Percentiles rank a stretch among this genome's conserved stretches.
Conservation (phyloP, 2,329 filamentous ascomycete species). For the Fusarium nisikadoi region DNA sequence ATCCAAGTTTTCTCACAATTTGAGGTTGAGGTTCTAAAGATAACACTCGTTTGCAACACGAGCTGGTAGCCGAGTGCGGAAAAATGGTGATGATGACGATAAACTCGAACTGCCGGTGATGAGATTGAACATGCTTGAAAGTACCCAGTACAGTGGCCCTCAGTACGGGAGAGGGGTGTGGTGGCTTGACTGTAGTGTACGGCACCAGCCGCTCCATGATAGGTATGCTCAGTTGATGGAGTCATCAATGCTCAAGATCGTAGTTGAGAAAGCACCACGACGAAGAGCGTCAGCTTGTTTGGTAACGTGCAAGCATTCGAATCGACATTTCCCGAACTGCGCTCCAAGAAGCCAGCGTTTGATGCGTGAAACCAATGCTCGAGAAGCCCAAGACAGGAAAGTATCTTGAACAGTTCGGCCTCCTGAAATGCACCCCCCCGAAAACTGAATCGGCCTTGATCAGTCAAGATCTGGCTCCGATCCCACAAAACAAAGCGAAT, state of each 20-base stretch:
- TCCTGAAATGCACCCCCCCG: neutral
- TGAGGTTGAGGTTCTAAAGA: neutral
- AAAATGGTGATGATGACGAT: neutral
- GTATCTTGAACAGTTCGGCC: neutral
- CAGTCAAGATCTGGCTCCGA: conserved; percentile 1
- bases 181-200: neutral
- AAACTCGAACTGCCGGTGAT: conserved; percentile 4
- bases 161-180: conserved; percentile 10
- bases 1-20: neutral
- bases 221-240: neutral
- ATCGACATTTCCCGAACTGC: neutral
- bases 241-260: neutral
- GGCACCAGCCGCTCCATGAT: neutral
- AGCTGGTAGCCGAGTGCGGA: conserved; percentile 3
- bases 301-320: neutral
- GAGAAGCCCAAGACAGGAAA: neutral
- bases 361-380: neutral
- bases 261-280: neutral
- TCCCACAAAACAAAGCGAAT: conserved; percentile 17
- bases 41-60: conserved; percentile 4
- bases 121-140: neutral
- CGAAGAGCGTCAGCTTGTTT: neutral
- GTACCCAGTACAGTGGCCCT: neutral
- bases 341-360: neutral
- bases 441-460: neutral